Evolutionary conservation across 192 early-diverging fungal genomes (phyloP), one percentile per base, ranked within the genome.

Genomic region (Spizellomyces sp.): DNA sequence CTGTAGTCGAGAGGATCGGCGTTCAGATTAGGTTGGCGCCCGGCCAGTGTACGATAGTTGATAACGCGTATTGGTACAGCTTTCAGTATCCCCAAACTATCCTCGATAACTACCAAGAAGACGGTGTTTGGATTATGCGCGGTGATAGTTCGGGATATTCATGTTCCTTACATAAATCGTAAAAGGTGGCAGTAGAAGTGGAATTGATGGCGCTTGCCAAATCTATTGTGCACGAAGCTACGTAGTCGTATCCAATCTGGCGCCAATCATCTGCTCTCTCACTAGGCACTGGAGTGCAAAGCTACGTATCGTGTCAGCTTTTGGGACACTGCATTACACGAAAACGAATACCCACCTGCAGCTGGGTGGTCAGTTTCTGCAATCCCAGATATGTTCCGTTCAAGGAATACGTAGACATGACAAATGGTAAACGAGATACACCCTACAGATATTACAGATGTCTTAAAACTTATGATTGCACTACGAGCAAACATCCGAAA

Each of bases 61-160:
- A 57, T 74, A 10, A 83, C 54, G 17, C 85, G 76, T 9, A 84
- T 78, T 10, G 85, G 81, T 9, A 84, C 57, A 1, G 85, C 81
- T 9, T 77, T 43, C 15, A 79, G 75, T 19, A 61, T 63, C 6
- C 67, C 71, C 8, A 58, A 67, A 27, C 69, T 68, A 48, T 81
- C 77, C 17, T 70, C 50, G 14, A 80, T 50, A 60, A 77, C 77
- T 79, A 63, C 8, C 22, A 9, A 62, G 19, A 71, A 7, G 21
- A 22, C 73, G 9, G 21, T 42, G 44, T 15, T 15, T 17, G 9
- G 36, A 62, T 66, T 57, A 6, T 15, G 27, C 3, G 27, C 1
- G 27, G 27, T 36, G 27, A 36, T 36, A 36, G 27, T 36, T 36
- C 3, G 3, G 27, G 27, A 36, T 36, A 36, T 36, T 36, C 27